A percentile compares a stretch with the other conserved stretches of the same genome.
These are phyloP conservation scores for Phaeoacremonium minimum DNA, from an alignment of 2,329 filamentous ascomycete genomes.

Conservation along the genomic window DNA sequence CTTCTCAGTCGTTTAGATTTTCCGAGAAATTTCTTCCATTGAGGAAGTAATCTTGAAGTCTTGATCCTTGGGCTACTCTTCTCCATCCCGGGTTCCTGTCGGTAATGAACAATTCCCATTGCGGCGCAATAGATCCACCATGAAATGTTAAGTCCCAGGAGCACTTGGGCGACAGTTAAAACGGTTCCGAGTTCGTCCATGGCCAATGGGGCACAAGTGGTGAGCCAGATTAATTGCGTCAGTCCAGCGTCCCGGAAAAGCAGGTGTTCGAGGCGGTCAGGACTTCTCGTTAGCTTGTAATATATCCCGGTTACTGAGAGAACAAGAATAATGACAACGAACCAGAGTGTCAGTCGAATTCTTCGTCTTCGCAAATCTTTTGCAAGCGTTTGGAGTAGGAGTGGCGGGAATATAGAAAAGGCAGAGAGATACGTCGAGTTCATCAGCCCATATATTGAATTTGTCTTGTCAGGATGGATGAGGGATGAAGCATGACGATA, in stretches of 20 bases:
- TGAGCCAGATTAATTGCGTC: constrained; percentile 3
- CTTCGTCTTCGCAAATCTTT: constrained; percentile 9
- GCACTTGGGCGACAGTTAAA: constrained; percentile 5
- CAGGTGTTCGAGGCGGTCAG: constrained; percentile 2
- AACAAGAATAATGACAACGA: constrained; percentile 9
- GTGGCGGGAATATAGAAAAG: constrained; percentile 7
- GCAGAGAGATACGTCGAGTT: constrained; percentile 8
- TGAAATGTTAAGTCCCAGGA: constrained; percentile 9
- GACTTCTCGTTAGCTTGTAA: constrained; percentile 7
- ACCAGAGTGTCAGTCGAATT: constrained; percentile 15
- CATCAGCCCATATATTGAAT: constrained; percentile 7
- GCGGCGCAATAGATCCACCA: constrained; percentile 11
- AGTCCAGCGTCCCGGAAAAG: not conserved
- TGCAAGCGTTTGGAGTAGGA: constrained; percentile 8
- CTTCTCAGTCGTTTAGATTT: no score
- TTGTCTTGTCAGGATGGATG: constrained; percentile 4
- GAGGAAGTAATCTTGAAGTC: constrained; percentile 1
- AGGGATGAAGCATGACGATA: constrained; percentile 4
- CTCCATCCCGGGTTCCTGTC: not conserved
- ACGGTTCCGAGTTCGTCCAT: constrained; percentile 1
- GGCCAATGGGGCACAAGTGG: constrained; percentile 6
- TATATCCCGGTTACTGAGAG: constrained; percentile 12
- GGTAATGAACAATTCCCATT: constrained; percentile 1
- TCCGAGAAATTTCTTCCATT: no score
- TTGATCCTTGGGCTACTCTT: not conserved